These are phyloP conservation scores for Leucocoprinus gongylophorus DNA, from an alignment of 1,284 basidiomycete species.

Conservation along the genomic window DNA sequence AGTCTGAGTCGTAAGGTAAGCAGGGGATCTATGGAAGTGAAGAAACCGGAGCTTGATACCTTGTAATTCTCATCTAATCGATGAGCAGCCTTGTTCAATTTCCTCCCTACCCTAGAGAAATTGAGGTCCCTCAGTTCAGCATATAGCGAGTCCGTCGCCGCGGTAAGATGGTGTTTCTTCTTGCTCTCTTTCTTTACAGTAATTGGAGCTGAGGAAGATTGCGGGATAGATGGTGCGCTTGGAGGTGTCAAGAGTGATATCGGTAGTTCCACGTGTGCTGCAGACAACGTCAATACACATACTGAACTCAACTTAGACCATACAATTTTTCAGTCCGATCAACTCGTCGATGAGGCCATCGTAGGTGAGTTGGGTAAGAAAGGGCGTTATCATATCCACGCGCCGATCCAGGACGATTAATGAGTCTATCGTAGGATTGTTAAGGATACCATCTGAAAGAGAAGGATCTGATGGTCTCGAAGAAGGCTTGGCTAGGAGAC, in stretches of 20 bases:
- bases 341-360: conserved; percentile 96
- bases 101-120: conserved; percentile 87
- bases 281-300: conserved; percentile 5
- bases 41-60: conserved; percentile 31
- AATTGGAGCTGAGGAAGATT: conserved; percentile 37
- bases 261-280: conserved; percentile 90
- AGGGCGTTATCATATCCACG: conserved; percentile 93
- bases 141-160: conserved; percentile 77
- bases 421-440: conserved; percentile 67
- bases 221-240: conserved; percentile 35
- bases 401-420: conserved; percentile 87
- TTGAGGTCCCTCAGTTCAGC: conserved; percentile 85
- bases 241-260: conserved; percentile 60
- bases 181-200: conserved; percentile 69
- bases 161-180: conserved; percentile 80
- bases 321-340: conserved; percentile 85
- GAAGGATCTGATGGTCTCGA: conserved; percentile 39
- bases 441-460: conserved; percentile 34
- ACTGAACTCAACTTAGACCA: conserved; percentile 21
- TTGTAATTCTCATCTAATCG: conserved; percentile 91
- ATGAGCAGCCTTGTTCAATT: conserved; percentile 76
- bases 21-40: background rate
- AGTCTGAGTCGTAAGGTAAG: conserved; percentile 17
- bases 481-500: conserved; percentile 49
- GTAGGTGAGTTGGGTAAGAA: conserved; percentile 95